phyloP scores from a whole-genome alignment of 225 moss, liverwort and hornwort genomes.

The Lunularia cruciata region DNA sequence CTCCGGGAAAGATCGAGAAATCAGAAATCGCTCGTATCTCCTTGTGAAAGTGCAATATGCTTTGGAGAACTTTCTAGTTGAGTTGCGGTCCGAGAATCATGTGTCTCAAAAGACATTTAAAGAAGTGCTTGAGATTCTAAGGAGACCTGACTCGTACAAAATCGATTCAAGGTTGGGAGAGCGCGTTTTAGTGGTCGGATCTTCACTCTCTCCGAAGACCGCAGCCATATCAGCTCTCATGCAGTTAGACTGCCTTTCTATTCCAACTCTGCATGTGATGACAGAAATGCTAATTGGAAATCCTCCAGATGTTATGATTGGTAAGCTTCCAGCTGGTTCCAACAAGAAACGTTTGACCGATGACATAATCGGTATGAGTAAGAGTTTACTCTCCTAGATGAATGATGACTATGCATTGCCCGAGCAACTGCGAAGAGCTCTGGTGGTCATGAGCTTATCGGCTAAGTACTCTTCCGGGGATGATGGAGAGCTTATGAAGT shows the following conservation, averaged over 20 bases:
- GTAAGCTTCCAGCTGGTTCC: constrained; percentile 22
- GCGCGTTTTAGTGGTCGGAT: constrained; percentile 6
- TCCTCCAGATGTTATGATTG: background rate
- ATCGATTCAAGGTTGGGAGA: background rate
- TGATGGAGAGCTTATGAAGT: constrained; percentile 33
- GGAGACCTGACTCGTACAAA: constrained; percentile 23
- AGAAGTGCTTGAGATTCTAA: constrained; percentile 15
- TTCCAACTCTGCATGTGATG: constrained; percentile 32
- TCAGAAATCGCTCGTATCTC: constrained; percentile 23
- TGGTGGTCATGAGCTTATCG: constrained; percentile 40
- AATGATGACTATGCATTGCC: constrained; percentile 19
- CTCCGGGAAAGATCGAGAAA: background rate
- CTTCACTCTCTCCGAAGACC: background rate
- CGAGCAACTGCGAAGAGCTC: constrained; percentile 21
- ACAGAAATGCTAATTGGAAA: constrained; percentile 24
- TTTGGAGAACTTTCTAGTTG: background rate
- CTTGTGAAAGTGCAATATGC: background rate
- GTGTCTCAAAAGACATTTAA: background rate
- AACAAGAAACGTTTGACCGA: constrained; percentile 22
- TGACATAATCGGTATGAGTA: background rate
- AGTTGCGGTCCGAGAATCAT: background rate
- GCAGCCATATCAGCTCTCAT: constrained; percentile 30
- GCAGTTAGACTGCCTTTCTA: constrained; percentile 28
- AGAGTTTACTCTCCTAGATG: background rate
- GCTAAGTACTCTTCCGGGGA: constrained; percentile 30